Conservation (phyloP, 139 green algal species). For the Chlorella sp. region DNA sequence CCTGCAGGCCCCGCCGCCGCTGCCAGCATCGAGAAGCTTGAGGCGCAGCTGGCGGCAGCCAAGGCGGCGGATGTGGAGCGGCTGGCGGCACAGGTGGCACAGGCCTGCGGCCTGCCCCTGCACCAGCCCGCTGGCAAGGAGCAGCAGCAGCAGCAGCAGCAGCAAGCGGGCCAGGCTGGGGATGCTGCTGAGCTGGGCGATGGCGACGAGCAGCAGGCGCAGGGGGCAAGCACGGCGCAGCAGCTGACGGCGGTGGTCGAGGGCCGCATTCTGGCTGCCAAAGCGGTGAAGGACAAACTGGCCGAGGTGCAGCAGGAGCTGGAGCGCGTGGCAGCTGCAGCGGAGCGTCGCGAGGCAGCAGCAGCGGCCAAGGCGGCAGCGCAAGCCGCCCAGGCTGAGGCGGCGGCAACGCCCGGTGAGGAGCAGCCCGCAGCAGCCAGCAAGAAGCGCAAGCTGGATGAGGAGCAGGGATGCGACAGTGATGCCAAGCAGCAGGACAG, state of each 20-base stretch:
- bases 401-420: not conserved
- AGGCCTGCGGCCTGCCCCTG: not conserved
- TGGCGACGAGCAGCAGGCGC: not conserved
- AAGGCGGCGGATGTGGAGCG: constrained; percentile 27
- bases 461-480: not conserved
- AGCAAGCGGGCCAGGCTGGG: not conserved
- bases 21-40: constrained; percentile 6
- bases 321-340: constrained; percentile 12
- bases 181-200: not conserved
- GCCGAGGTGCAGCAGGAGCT: constrained; percentile 23
- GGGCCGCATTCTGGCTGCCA: constrained; percentile 17
- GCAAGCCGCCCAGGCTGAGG: not conserved
- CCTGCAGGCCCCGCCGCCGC: not conserved
- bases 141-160: not conserved
- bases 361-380: not conserved
- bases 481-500: not conserved
- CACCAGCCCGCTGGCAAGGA: not conserved
- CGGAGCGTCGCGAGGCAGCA: not conserved
- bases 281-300: constrained; percentile 10
- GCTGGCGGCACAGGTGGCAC: constrained; percentile 2
- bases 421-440: not conserved
- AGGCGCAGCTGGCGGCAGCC: constrained; percentile 22
- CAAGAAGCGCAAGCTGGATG: constrained; percentile 17
- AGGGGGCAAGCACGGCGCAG: not conserved
- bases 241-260: constrained; percentile 6